These are phyloP conservation scores for Cadophora sp. DNA, from an alignment of 2,329 filamentous ascomycete species.

Conservation along the genomic window DNA sequence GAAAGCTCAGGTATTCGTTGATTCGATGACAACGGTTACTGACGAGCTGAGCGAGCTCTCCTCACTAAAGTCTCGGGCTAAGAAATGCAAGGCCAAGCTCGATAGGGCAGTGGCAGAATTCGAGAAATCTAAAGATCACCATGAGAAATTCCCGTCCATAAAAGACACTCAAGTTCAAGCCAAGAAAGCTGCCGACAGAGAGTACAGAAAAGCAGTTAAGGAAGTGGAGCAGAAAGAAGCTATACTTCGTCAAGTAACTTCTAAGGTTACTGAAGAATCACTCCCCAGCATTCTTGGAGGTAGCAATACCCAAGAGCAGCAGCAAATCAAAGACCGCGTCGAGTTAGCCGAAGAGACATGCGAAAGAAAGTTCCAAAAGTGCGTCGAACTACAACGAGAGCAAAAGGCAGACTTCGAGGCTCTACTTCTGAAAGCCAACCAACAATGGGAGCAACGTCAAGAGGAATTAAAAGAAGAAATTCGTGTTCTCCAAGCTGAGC, in stretches of 20 bases:
- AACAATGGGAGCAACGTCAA: background rate
- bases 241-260: constrained; percentile 7
- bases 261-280: constrained; percentile 10
- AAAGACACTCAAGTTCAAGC: constrained; percentile 27
- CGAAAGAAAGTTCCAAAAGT: background rate
- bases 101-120: constrained; percentile 21
- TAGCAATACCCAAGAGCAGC: constrained; percentile 1
- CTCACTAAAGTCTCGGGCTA: constrained; percentile 12
- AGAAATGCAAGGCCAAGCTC: constrained; percentile 12
- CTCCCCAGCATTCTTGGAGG: constrained; percentile 22
- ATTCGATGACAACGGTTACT: background rate
- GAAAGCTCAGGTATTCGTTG: background rate
- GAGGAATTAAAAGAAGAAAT: background rate
- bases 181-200: constrained; percentile 26
- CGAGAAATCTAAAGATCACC: constrained; percentile 23
- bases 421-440: background rate
- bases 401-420: constrained; percentile 1
- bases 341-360: constrained; percentile 22
- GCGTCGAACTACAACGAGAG: constrained; percentile 17
- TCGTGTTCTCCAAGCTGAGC: background rate
- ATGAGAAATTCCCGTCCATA: constrained; percentile 30
- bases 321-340: constrained; percentile 9
- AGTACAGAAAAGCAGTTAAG: constrained; percentile 14
- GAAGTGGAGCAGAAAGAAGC: constrained; percentile 17
- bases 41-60: constrained; percentile 16